Percentiles rank a stretch among this genome's conserved stretches.
Conservation (phyloP, 2,329 filamentous ascomycete genomes). For the Didymella lethalis region DNA sequence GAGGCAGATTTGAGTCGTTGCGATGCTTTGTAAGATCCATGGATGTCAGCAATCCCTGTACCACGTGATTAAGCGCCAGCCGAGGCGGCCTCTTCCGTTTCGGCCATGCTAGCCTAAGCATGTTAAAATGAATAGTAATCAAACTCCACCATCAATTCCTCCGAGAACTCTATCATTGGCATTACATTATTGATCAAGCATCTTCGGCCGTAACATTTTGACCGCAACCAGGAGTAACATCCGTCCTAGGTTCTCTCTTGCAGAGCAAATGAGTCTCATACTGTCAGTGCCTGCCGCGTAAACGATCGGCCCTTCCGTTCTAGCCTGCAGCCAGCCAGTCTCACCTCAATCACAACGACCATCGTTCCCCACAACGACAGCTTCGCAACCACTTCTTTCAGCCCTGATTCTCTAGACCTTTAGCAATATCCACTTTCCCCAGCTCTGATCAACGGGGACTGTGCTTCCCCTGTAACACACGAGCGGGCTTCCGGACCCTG, state of each 20-base stretch:
- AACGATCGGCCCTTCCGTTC: slow-evolving; percentile 2
- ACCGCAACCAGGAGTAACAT: not conserved
- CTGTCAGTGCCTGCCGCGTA: not conserved
- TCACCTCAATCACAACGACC: slow-evolving; percentile 1
- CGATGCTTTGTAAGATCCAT: slow-evolving; percentile 3
- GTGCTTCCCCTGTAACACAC: slow-evolving; percentile 8
- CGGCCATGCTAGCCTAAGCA: slow-evolving; percentile 1
- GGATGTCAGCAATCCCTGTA: not conserved
- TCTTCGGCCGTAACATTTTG: slow-evolving; percentile 5
- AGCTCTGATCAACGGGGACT: not conserved
- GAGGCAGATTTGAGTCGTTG: not conserved
- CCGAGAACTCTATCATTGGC: not conserved
- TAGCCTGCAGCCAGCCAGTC: slow-evolving; percentile 5
- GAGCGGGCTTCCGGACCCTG: not conserved
- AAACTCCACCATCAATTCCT: slow-evolving; percentile 4
- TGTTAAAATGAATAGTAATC: slow-evolving; percentile 20
- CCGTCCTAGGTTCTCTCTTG: not conserved
- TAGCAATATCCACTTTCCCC: not conserved
- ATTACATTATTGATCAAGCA: not conserved
- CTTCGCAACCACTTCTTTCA: not conserved
- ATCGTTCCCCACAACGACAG: not conserved
- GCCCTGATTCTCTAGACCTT: not conserved
- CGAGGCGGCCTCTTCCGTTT: slow-evolving; percentile 7
- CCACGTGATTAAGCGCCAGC: slow-evolving; percentile 13
- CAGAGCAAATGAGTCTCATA: slow-evolving; percentile 2